phyloP scores from a whole-genome alignment of 148 eudicot species.

The Dianthus caryophyllus region DNA sequence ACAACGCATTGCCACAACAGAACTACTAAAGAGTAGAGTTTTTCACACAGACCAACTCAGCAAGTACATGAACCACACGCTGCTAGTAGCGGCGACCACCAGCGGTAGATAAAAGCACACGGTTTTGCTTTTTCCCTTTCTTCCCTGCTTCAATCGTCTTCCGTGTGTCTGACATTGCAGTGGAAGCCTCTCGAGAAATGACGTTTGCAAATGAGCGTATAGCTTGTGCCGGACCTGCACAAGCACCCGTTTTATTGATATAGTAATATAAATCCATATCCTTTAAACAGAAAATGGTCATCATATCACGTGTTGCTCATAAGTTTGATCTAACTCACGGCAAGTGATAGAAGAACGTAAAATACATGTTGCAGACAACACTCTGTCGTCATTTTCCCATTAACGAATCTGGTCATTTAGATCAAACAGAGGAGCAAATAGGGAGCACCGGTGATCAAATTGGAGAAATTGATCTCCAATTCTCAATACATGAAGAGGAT shows the following conservation, averaged over 20 bases:
- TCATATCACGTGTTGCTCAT: too few species aligned
- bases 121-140: conserved; percentile 79
- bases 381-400: too few species aligned
- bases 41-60: neutral
- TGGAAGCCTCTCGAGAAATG: conserved; percentile 49
- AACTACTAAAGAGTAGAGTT: neutral
- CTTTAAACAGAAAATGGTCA: too few species aligned
- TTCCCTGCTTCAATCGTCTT: conserved; percentile 53
- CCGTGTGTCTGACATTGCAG: conserved; percentile 27
- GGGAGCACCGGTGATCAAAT: too few species aligned
- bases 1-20: conserved; percentile 6
- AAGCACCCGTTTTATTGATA: conserved; percentile 4
- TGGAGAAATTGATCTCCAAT: too few species aligned
- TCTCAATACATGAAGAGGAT: too few species aligned
- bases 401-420: too few species aligned
- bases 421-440: too few species aligned
- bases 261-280: neutral
- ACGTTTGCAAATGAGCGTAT: conserved; percentile 68
- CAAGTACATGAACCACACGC: neutral
- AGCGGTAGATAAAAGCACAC: conserved; percentile 80
- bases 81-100: conserved; percentile 86
- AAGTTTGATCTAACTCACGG: too few species aligned
- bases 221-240: conserved; percentile 45
- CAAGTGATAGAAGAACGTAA: too few species aligned
- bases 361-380: too few species aligned